Conservation (phyloP, 1,139 yeast genomes). For the Nakaseomyces sp. region DNA sequence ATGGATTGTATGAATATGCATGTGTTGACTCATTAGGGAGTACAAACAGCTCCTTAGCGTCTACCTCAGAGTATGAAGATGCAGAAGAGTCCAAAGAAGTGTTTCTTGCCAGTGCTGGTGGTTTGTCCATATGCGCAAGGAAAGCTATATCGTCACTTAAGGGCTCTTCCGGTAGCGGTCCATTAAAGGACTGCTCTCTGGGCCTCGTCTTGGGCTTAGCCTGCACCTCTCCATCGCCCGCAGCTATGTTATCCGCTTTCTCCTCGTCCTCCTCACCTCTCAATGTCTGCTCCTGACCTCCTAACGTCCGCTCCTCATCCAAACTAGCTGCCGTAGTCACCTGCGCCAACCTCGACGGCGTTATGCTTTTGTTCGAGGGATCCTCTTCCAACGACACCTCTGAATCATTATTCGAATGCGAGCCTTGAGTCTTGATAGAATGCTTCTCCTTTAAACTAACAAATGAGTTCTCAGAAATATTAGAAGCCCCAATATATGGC, state of each 20-base stretch:
- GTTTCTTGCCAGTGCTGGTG: neutral
- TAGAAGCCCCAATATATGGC: conserved; percentile 23
- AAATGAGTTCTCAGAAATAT: conserved; percentile 15
- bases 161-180: conserved; percentile 1
- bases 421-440: conserved; percentile 10
- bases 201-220: conserved; percentile 1
- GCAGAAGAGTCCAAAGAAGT: conserved; percentile 2
- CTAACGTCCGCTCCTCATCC: neutral
- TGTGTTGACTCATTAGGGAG: conserved; percentile 72
- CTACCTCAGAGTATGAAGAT: neutral
- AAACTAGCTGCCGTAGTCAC: neutral
- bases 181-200: conserved; percentile 2
- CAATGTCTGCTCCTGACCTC: neutral
- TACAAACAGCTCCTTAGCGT: neutral
- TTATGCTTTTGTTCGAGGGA: neutral
- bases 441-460: conserved; percentile 19
- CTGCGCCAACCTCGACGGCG: neutral
- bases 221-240: neutral
- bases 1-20: conserved; percentile 74
- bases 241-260: neutral
- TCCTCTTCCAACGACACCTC: conserved; percentile 2
- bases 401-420: conserved; percentile 2
- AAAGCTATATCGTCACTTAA: neutral
- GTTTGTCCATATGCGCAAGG: neutral
- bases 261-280: neutral